Percentiles rank a stretch among this genome's conserved stretches.
phyloP scores from a whole-genome alignment of 805 yeast species.

The Millerozyma miso region DNA sequence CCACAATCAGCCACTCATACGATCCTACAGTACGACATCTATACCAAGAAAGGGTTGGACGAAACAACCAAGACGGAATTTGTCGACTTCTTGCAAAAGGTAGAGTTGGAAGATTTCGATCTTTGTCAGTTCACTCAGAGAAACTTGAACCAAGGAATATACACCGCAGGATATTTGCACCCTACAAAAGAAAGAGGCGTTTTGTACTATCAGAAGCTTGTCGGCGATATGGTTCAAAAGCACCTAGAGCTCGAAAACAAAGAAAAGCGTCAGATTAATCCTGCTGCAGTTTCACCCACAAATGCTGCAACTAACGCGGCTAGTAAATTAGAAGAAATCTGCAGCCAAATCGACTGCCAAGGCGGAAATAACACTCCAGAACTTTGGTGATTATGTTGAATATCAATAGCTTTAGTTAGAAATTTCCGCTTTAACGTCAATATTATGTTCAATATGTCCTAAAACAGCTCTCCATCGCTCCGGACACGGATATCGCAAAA shows the following conservation, averaged over 20 bases:
- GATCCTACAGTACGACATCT: conserved; percentile 56
- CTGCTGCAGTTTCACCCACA: conserved; percentile 40
- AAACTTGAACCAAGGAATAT: conserved; percentile 58
- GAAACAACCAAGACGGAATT: conserved; percentile 54
- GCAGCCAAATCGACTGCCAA: conserved; percentile 49
- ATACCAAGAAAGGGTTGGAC: conserved; percentile 54
- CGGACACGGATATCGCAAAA: too few species aligned
- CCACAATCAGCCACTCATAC: conserved; percentile 54
- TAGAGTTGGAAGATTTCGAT: conserved; percentile 59
- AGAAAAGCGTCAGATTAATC: conserved; percentile 39
- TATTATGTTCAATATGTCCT: too few species aligned
- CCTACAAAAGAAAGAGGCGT: conserved; percentile 59
- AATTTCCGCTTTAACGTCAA: too few species aligned
- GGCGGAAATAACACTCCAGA: too few species aligned
- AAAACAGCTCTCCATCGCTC: too few species aligned
- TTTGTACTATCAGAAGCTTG: conserved; percentile 51
- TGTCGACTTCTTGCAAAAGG: conserved; percentile 59
- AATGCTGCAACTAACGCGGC: conserved; percentile 40
- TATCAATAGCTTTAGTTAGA: too few species aligned
- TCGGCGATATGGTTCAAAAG: conserved; percentile 53
- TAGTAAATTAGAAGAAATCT: conserved; percentile 45
- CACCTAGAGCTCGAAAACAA: conserved; percentile 46
- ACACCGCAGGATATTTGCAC: conserved; percentile 55
- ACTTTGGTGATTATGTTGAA: too few species aligned
- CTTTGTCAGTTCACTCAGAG: conserved; percentile 57